A percentile compares a stretch with the other conserved stretches of the same genome.
Conservation (phyloP, 768 basidiomycete species). For the Terana coerulea region DNA sequence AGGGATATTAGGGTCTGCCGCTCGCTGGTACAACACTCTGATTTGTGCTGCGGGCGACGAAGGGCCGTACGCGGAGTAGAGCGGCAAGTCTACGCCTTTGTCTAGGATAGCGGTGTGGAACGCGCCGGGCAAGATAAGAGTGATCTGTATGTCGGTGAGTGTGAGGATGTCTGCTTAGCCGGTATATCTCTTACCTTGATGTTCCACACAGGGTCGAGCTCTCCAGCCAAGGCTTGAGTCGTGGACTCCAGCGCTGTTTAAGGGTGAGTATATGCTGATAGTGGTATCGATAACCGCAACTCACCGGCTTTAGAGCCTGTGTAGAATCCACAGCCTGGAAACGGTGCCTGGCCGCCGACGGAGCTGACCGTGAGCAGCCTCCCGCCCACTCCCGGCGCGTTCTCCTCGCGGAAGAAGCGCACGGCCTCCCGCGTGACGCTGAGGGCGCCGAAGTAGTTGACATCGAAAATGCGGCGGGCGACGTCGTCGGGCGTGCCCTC, state of each 20-base stretch:
- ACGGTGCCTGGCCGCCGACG: neutral
- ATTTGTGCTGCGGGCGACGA: neutral
- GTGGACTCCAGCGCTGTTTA: conserved; percentile 32
- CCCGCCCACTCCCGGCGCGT: conserved; percentile 30
- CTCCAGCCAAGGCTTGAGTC: conserved; percentile 34
- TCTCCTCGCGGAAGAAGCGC: conserved; percentile 35
- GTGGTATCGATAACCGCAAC: conserved; percentile 7
- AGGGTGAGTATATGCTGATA: neutral
- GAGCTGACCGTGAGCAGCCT: conserved; percentile 9
- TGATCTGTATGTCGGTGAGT: conserved; percentile 13
- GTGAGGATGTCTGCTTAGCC: neutral
- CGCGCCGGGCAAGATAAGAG: conserved; percentile 19
- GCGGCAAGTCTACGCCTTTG: conserved; percentile 7
- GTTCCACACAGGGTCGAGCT: conserved; percentile 44
- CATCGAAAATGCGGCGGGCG: conserved; percentile 35
- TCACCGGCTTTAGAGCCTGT: conserved; percentile 14
- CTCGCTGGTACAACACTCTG: neutral
- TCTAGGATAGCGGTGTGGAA: conserved; percentile 10
- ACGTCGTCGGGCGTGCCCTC: conserved; percentile 34
- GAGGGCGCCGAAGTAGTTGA: conserved; percentile 24
- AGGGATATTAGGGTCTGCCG: neutral
- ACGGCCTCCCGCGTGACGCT: conserved; percentile 16
- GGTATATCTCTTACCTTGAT: conserved; percentile 35
- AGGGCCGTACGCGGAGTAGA: neutral
- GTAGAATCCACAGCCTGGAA: conserved; percentile 9